These are phyloP conservation scores for Botrytis sinoallii DNA, from an alignment of 2,329 filamentous ascomycete species.

Conservation along the genomic window DNA sequence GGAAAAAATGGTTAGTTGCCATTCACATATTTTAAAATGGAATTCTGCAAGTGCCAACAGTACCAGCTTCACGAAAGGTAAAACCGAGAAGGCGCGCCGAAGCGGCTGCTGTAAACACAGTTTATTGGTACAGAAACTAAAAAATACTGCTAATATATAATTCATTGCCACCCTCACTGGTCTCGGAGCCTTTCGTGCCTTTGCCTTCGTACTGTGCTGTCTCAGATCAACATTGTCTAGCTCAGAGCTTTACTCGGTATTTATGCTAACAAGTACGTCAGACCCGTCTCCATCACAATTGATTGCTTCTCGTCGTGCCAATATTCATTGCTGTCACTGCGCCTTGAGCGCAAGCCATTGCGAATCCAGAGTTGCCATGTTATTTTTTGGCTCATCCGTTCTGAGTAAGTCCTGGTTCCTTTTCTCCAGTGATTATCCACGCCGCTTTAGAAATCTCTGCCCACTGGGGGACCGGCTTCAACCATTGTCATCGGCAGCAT, in stretches of 20 bases:
- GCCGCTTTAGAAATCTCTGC: not conserved
- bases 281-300: not conserved
- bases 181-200: not conserved
- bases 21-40: not conserved
- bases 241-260: not conserved
- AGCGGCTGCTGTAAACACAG: not conserved
- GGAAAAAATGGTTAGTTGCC: not conserved
- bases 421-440: not conserved
- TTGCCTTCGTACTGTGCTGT: not conserved
- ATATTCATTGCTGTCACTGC: not conserved
- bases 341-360: not conserved
- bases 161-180: not conserved
- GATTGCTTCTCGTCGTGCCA: not conserved
- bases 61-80: not conserved
- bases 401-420: not conserved
- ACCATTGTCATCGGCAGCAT: not conserved
- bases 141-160: not conserved
- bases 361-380: not conserved
- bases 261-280: not conserved
- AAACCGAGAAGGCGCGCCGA: not conserved
- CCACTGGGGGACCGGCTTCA: not conserved
- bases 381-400: not conserved
- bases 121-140: not conserved
- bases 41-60: not conserved
- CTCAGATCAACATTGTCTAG: not conserved